Conservation (phyloP, 352 stramenopile genomes). For the Globisporangium barbulae region DNA sequence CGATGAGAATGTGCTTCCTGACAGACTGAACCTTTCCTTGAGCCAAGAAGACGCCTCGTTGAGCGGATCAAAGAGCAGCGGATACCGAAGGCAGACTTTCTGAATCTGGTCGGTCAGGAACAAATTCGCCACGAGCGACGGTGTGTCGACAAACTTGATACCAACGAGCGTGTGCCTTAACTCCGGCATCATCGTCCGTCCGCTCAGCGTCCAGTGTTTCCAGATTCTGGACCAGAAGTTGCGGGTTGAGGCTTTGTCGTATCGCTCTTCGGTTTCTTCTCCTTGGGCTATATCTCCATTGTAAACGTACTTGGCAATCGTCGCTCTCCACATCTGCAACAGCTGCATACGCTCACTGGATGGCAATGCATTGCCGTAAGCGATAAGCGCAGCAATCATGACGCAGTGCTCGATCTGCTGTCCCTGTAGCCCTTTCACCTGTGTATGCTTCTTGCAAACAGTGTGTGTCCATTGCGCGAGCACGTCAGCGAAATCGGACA, state of each 20-base stretch:
- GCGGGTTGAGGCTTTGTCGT: neutral
- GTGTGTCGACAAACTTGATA: constrained; percentile 15
- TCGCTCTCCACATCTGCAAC: constrained; percentile 19
- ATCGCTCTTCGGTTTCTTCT: constrained; percentile 7
- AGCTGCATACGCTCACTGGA: constrained; percentile 24
- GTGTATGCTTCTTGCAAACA: constrained; percentile 19
- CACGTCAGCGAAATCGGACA: constrained; percentile 37
- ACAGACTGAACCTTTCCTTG: constrained; percentile 24
- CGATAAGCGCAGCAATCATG: constrained; percentile 28
- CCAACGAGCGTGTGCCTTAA: constrained; percentile 36
- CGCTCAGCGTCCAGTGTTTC: constrained; percentile 30
- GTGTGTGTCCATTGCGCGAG: constrained; percentile 35
- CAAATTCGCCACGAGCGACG: constrained; percentile 36
- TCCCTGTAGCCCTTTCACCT: constrained; percentile 21
- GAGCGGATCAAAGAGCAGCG: constrained; percentile 54
- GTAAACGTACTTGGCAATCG: constrained; percentile 11
- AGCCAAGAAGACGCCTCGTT: constrained; percentile 32
- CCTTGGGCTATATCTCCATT: constrained; percentile 1
- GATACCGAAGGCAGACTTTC: constrained; percentile 41
- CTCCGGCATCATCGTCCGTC: constrained; percentile 19
- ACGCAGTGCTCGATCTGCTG: constrained; percentile 35
- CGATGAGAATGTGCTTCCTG: constrained; percentile 3
- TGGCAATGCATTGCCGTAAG: constrained; percentile 28
- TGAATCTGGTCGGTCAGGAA: constrained; percentile 48
- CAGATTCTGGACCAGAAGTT: constrained; percentile 13